These are phyloP conservation scores for Debaryomyces maramus DNA, from an alignment of 805 yeast genomes.

Conservation along the genomic window DNA sequence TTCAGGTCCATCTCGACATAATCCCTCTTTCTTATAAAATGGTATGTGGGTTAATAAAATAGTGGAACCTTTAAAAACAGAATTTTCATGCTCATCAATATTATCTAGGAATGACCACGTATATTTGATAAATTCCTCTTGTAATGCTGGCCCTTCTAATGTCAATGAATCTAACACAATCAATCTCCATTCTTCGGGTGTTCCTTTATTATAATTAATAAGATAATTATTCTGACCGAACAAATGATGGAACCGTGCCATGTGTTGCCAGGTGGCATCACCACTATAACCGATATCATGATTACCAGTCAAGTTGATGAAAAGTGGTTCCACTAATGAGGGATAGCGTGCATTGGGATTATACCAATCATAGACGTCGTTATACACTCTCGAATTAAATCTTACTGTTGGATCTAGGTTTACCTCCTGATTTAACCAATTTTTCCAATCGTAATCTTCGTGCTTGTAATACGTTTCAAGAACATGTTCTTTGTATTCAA, in stretches of 20 bases:
- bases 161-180: slow-evolving; percentile 85
- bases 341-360: slow-evolving; percentile 26
- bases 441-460: slow-evolving; percentile 55
- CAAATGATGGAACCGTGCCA: slow-evolving; percentile 68
- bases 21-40: slow-evolving; percentile 74
- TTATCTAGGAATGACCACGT: slow-evolving; percentile 75
- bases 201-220: slow-evolving; percentile 63
- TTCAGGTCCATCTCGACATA: slow-evolving; percentile 85
- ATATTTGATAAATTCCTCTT: slow-evolving; percentile 62
- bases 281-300: slow-evolving; percentile 97
- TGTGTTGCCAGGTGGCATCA: slow-evolving; percentile 89
- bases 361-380: slow-evolving; percentile 70
- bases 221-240: slow-evolving; percentile 89
- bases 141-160: slow-evolving; percentile 87
- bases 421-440: slow-evolving; percentile 44
- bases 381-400: slow-evolving; percentile 41
- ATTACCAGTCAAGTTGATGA: slow-evolving; percentile 87
- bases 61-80: slow-evolving; percentile 69
- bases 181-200: slow-evolving; percentile 76
- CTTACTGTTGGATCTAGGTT: slow-evolving; percentile 34
- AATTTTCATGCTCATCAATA: slow-evolving; percentile 48
- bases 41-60: slow-evolving; percentile 88
- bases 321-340: slow-evolving; percentile 56
- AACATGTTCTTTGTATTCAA: slow-evolving; percentile 48
- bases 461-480: slow-evolving; percentile 50